Evolutionary conservation across 768 basidiomycete species (phyloP).

Genomic region (Chiua virens): DNA sequence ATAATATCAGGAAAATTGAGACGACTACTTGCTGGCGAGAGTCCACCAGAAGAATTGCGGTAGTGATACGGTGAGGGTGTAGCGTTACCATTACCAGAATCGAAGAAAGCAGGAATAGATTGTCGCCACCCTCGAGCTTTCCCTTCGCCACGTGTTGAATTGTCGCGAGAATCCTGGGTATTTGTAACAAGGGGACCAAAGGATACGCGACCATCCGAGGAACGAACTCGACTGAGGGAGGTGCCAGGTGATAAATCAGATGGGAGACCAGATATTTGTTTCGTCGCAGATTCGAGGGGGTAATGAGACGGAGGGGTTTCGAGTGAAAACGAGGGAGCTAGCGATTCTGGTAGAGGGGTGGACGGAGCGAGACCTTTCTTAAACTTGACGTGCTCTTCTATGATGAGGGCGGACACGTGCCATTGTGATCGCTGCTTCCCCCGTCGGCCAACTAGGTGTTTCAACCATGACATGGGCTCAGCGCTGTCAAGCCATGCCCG

Average conservation of each 20-base stretch:
- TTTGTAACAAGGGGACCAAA: conserved; percentile 58
- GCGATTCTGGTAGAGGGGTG: conserved; percentile 14
- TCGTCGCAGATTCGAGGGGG: conserved; percentile 9
- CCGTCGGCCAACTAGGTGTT: conserved; percentile 56
- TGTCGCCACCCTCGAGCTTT: conserved; percentile 26
- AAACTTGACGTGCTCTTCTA: conserved; percentile 62
- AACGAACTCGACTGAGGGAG: conserved; percentile 38
- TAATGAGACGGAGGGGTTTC: conserved; percentile 11
- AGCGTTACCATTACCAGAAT: conserved; percentile 36
- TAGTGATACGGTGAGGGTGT: conserved; percentile 35
- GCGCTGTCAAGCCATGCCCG: conserved; percentile 56
- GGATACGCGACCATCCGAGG: conserved; percentile 50
- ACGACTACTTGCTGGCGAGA: conserved; percentile 47
- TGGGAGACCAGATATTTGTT: conserved; percentile 32
- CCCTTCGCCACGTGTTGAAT: conserved; percentile 45
- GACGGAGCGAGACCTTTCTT: conserved; percentile 28
- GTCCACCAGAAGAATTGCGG: conserved; percentile 27
- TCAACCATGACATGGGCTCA: conserved; percentile 76
- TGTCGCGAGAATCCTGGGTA: conserved; percentile 47
- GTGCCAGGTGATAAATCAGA: conserved; percentile 42
- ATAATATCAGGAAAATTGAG: conserved; percentile 39
- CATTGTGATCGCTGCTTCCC: conserved; percentile 48
- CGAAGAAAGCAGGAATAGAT: conserved; percentile 27
- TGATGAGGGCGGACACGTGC: conserved; percentile 66
- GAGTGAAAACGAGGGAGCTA: conserved; percentile 13